Evolutionary conservation across 1,139 yeast genomes (phyloP).

Genomic region (Taphrina deformans): DNA sequence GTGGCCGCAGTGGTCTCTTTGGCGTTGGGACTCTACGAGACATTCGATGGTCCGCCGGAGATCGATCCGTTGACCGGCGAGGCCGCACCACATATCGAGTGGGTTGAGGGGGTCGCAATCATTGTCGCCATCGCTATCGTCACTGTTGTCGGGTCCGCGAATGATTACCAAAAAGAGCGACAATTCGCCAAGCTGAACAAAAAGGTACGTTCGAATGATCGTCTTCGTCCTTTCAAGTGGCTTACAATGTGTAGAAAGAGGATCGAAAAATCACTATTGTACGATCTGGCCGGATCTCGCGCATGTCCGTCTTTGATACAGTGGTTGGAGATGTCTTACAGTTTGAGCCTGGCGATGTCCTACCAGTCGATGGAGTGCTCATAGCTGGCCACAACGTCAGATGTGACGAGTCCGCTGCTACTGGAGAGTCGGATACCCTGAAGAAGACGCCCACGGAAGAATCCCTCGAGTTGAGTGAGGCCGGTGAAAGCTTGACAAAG

Average conservation of each 20-base stretch:
- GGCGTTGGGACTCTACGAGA: conserved; percentile 87
- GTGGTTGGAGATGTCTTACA: conserved; percentile 81
- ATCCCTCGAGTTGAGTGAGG: conserved; percentile 50
- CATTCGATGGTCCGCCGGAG: conserved; percentile 78
- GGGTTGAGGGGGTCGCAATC: conserved; percentile 96
- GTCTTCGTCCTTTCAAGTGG: background rate
- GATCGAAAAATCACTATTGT: conserved; percentile 76
- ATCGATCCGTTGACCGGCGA: conserved; percentile 72
- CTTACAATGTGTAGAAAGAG: conserved; percentile 61
- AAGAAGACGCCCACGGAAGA: conserved; percentile 60
- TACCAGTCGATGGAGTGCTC: conserved; percentile 84
- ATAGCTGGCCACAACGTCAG: conserved; percentile 71
- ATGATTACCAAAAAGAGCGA: conserved; percentile 93
- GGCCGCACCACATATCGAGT: conserved; percentile 36
- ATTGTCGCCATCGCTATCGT: conserved; percentile 88
- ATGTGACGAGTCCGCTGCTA: conserved; percentile 87
- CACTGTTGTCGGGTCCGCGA: conserved; percentile 87
- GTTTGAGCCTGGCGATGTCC: conserved; percentile 89
- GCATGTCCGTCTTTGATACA: conserved; percentile 71
- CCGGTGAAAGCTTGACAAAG: conserved; percentile 39
- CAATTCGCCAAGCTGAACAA: conserved; percentile 83
- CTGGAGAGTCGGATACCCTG: conserved; percentile 89
- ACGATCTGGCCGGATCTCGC: conserved; percentile 67
- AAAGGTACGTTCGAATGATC: conserved; percentile 39
- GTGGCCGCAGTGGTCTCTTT: conserved; percentile 87